Evolutionary conservation across 2,329 filamentous ascomycete species (phyloP).

Genomic region (Chaetoscypha palmicola): DNA sequence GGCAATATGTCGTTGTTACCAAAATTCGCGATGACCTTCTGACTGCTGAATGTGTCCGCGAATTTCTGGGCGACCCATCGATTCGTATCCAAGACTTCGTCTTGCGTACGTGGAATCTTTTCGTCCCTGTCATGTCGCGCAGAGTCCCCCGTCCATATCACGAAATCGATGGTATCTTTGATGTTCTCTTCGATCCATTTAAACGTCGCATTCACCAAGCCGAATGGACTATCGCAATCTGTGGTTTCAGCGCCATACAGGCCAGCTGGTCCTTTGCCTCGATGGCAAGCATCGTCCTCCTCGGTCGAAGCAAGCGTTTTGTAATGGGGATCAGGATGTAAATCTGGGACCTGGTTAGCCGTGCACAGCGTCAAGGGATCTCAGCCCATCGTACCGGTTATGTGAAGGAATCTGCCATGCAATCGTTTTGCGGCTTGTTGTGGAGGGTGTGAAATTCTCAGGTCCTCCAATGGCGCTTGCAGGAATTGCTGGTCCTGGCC

Average conservation of each 20-base stretch:
- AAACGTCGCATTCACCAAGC: slow-evolving; percentile 82
- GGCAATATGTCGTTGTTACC: slow-evolving; percentile 98
- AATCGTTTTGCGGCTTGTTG: slow-evolving; percentile 36
- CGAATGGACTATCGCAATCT: slow-evolving; percentile 77
- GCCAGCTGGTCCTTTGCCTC: slow-evolving; percentile 68
- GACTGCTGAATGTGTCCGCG: slow-evolving; percentile 60
- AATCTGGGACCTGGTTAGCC: slow-evolving; percentile 49
- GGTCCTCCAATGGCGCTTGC: slow-evolving; percentile 27
- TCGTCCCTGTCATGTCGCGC: slow-evolving; percentile 87
- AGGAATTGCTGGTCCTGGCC: slow-evolving; percentile 14
- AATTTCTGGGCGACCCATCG: slow-evolving; percentile 69
- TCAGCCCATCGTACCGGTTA: slow-evolving; percentile 59
- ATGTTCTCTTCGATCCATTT: slow-evolving; percentile 77
- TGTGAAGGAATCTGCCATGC: slow-evolving; percentile 75
- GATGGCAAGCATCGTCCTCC: slow-evolving; percentile 68
- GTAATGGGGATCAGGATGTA: slow-evolving; percentile 89
- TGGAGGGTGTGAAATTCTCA: slow-evolving; percentile 15
- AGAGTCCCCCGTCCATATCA: slow-evolving; percentile 89
- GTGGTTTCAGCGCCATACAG: slow-evolving; percentile 78
- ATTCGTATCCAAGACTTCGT: slow-evolving; percentile 75
- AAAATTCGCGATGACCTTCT: slow-evolving; percentile 83
- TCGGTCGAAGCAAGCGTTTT: slow-evolving; percentile 67
- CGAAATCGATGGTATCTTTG: slow-evolving; percentile 75
- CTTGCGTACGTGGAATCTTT: slow-evolving; percentile 63
- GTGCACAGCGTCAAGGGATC: slow-evolving; percentile 17